These are phyloP conservation scores for Escovopsis sp. DNA, from an alignment of 2,329 filamentous ascomycete genomes.

Conservation along the genomic window DNA sequence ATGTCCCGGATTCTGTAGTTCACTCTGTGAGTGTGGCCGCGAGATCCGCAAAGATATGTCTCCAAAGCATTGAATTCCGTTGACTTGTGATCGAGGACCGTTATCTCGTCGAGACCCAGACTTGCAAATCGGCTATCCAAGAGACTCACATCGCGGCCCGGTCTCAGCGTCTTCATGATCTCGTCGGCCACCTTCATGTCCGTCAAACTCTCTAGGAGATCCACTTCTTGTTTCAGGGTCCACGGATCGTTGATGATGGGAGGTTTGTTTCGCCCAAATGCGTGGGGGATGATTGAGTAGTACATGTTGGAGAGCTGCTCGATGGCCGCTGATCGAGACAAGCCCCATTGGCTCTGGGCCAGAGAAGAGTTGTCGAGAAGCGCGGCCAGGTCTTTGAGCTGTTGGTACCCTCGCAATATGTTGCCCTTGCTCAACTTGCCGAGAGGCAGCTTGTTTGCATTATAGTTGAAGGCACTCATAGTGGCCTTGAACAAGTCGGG, in stretches of 20 bases:
- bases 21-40: constrained; percentile 50
- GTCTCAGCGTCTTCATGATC: constrained; percentile 52
- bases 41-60: constrained; percentile 52
- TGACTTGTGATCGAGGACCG: constrained; percentile 41
- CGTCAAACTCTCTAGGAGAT: constrained; percentile 63
- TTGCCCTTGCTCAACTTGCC: constrained; percentile 74
- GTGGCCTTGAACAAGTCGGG: constrained; percentile 52
- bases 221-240: constrained; percentile 60
- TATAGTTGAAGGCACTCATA: constrained; percentile 55
- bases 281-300: constrained; percentile 71
- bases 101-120: constrained; percentile 64
- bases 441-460: constrained; percentile 62
- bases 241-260: constrained; percentile 45
- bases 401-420: constrained; percentile 59
- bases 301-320: constrained; percentile 61
- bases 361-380: constrained; percentile 42
- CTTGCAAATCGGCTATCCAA: constrained; percentile 60
- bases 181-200: constrained; percentile 74
- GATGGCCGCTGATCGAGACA: constrained; percentile 25
- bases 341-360: constrained; percentile 29
- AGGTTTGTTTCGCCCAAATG: constrained; percentile 59
- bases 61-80: constrained; percentile 51
- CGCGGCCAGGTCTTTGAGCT: constrained; percentile 59
- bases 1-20: constrained; percentile 54
- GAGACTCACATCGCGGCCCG: constrained; percentile 40